Evolutionary conservation across 257 asterid genomes (phyloP), one percentile per base, ranked within the genome.

Genomic region (Penstemon eatonii): DNA sequence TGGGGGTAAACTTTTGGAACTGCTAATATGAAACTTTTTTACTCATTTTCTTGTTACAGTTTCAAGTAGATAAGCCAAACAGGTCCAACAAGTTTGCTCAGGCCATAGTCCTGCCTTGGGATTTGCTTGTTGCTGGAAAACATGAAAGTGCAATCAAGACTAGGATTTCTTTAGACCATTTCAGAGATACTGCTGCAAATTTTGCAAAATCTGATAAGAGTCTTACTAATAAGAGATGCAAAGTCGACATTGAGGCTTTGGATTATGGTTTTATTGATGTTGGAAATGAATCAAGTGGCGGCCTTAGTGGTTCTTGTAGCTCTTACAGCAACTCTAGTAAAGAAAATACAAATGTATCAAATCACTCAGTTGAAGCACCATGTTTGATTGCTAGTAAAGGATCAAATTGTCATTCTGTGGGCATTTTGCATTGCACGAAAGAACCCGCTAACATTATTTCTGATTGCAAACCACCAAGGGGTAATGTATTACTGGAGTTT

Each of bases 91-190:
- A 74, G 74, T 85, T 87, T 82, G 96, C 90, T 39, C 85, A 91
- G 89, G 96, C 90, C 76, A 53, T 81, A 45, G 69, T 89, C 75
- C 76, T 94, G 70, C 96, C 97, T 33, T 94, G 95, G 96, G 84
- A 89, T 78, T 82, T 94, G 80, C 73, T 77, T 76, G 73, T 94
- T 60, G 13, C 81, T 63, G 85, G 81, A 80, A 82, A 82, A 69
- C 56, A 54, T 71, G 74, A 62, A 66, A 82, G 79, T 79, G 63
- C 74, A 52, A 60, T 37, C 54, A 56, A 44, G 54, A 65, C 60
- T 38, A 51, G 50, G 47, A 54, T 56, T 68, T 72, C 79, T 67
- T 15, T 70, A 33, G 78, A 69, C 57, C 81, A 64, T 59, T 54
- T 62, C 73, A 76, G 46, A 56, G 79, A 75, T 63, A 66, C 78